Percentiles rank a stretch among this genome's conserved stretches.
Evolutionary conservation across 192 early-diverging fungal species (phyloP).

Genomic region (Jimgerdemannia lactiflua): DNA sequence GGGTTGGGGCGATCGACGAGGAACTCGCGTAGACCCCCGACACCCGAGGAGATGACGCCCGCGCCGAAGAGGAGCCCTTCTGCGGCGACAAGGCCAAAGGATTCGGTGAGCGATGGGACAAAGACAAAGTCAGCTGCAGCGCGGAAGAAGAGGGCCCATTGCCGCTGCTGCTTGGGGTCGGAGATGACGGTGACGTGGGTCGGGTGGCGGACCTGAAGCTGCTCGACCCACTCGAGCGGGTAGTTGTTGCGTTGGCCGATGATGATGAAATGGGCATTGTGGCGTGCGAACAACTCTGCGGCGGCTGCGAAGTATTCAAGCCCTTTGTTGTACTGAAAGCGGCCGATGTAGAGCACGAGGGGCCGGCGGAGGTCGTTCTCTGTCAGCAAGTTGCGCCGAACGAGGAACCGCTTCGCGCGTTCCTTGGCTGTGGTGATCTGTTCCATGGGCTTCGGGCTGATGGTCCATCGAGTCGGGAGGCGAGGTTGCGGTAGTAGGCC

Average conservation of each 20-base stretch:
- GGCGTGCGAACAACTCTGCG: slow-evolving; percentile 23
- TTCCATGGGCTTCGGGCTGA: slow-evolving; percentile 5
- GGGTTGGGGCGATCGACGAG: slow-evolving; percentile 41
- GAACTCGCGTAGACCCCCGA: slow-evolving; percentile 52
- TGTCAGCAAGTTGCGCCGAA: slow-evolving; percentile 28
- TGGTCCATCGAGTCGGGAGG: slow-evolving; percentile 10
- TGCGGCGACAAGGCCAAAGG: slow-evolving; percentile 52
- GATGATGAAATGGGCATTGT: slow-evolving; percentile 46
- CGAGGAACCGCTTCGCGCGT: slow-evolving; percentile 44
- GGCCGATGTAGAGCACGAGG: slow-evolving; percentile 48
- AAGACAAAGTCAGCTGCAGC: slow-evolving; percentile 52
- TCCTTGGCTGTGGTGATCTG: slow-evolving; percentile 33
- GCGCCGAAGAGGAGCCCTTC: slow-evolving; percentile 56
- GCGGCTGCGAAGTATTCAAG: slow-evolving; percentile 42
- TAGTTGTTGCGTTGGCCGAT: slow-evolving; percentile 55
- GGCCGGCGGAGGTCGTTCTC: slow-evolving; percentile 35
- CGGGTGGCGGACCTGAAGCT: slow-evolving; percentile 30
- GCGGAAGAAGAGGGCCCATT: slow-evolving; percentile 45
- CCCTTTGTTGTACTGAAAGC: slow-evolving; percentile 59
- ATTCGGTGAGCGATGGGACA: slow-evolving; percentile 52
- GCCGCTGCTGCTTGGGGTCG: slow-evolving; percentile 31
- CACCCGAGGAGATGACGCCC: slow-evolving; percentile 45
- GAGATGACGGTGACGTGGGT: slow-evolving; percentile 38
- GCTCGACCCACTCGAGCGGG: slow-evolving; percentile 32
- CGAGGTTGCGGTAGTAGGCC: neutral